Evolutionary conservation across 2,329 filamentous ascomycete species (phyloP), one percentile per base, ranked within the genome.

Genomic region (Fusarium graminum): DNA sequence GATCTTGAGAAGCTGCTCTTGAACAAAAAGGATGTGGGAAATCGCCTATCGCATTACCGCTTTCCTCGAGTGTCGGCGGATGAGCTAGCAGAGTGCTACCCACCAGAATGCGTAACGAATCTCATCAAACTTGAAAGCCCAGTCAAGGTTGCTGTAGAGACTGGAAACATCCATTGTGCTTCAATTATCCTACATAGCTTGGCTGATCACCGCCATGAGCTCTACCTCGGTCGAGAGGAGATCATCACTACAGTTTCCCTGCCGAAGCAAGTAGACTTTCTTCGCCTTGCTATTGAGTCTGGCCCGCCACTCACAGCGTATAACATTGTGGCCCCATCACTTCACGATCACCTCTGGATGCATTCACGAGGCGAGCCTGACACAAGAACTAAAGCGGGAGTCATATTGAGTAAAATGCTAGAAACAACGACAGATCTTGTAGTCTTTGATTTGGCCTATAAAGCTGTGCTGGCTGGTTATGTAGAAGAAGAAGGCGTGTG

Each of bases 91-190:
- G 38, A n/a, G 6, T 17, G 28, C 4, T 3, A 17, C 4, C 22
- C n/a, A 5, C 38, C 46, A 1, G 6, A 16, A 1, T 42, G 25
- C 12, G 52, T 38, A 5, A 25, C 10, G 6, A 38, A 34, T 38
- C 52, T 56, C 1, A 30, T 53, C 10, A 52, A 30, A 4, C 25
- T 56, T 38, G 52, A 38, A 13, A 56, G 36, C 16, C n/a, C 46
- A 12, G 29, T 16, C 7, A 53, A 29, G 14, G 9, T 56, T 13
- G 38, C 52, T n/a, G 38, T 43, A 1, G 8, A 30, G 25, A 42
- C 32, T 5, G 7, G n/a, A 7, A 38, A 30, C 3, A 38, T 19
- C 3, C 17, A 26, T 8, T 56, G 5, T n/a, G 0, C 19, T 3
- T 4, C 5, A 9, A 22, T 56, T 4, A 2, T 56, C 0, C 13